A percentile compares a stretch with the other conserved stretches of the same genome.
Evolutionary conservation across 257 asterid genomes (phyloP).

Genomic region (Nicotiana knightiana): DNA sequence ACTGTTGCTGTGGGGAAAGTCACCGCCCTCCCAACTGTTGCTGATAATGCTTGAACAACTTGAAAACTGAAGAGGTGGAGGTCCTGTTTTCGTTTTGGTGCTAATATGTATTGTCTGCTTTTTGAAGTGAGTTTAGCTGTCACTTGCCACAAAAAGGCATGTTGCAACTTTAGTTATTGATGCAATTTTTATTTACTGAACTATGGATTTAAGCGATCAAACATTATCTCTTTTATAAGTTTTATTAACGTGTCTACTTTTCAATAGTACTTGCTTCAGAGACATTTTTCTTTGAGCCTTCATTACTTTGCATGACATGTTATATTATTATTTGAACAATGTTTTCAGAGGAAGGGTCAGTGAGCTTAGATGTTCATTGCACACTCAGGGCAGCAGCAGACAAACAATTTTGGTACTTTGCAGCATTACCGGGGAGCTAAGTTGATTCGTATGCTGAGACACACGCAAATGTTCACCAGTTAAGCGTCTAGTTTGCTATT

Average conservation of each 20-base stretch:
- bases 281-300: not conserved
- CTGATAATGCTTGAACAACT: constrained; percentile 19
- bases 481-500: not conserved
- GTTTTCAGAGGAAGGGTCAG: not conserved
- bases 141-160: not conserved
- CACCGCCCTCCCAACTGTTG: constrained; percentile 25
- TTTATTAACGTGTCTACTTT: not conserved
- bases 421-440: not conserved
- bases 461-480: not conserved
- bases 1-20: constrained; percentile 70
- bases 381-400: not conserved
- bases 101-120: not conserved
- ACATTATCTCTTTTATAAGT: not conserved
- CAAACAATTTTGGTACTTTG: not conserved
- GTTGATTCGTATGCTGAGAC: not conserved
- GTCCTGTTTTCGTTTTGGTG: not conserved
- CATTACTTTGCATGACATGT: not conserved
- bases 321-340: not conserved
- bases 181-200: not conserved
- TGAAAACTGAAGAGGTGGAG: constrained; percentile 3
- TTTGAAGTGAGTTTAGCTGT: not conserved
- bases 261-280: not conserved
- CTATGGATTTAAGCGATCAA: not conserved
- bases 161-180: not conserved
- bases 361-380: not conserved